These are phyloP conservation scores for Cytospora chrysosperma DNA, from an alignment of 2,329 filamentous ascomycete species.

Conservation along the genomic window DNA sequence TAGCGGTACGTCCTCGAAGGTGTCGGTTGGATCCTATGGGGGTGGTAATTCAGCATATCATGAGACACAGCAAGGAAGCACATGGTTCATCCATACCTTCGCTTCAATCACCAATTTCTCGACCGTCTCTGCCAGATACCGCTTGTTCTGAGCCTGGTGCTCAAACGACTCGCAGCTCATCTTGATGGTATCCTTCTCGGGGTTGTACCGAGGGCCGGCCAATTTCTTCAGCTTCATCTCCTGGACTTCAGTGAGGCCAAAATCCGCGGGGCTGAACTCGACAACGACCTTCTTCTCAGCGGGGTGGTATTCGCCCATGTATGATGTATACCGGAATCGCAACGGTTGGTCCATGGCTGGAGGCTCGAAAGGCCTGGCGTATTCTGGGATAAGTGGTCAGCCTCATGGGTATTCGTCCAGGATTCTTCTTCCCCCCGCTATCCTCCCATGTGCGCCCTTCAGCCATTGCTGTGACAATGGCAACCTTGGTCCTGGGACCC, in stretches of 20 bases:
- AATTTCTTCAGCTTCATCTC: slow-evolving; percentile 83
- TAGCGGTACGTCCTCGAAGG: slow-evolving; percentile 84
- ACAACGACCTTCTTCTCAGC: slow-evolving; percentile 92
- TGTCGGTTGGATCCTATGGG: slow-evolving; percentile 69
- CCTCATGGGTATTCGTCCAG: neutral
- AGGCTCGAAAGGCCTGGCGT: slow-evolving; percentile 76
- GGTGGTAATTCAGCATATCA: slow-evolving; percentile 2
- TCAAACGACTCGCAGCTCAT: slow-evolving; percentile 90
- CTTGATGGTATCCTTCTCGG: slow-evolving; percentile 73
- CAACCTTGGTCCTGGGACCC: neutral
- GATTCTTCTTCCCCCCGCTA: neutral
- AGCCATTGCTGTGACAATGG: neutral
- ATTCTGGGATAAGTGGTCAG: slow-evolving; percentile 58
- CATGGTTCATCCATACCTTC: slow-evolving; percentile 47
- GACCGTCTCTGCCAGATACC: slow-evolving; percentile 81
- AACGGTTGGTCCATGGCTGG: slow-evolving; percentile 69
- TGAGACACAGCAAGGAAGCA: no score
- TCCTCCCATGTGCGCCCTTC: neutral
- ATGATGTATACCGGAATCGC: slow-evolving; percentile 94
- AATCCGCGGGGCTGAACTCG: slow-evolving; percentile 75
- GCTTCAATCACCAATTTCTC: slow-evolving; percentile 71
- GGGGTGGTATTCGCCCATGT: slow-evolving; percentile 91
- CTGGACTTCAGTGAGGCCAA: slow-evolving; percentile 68
- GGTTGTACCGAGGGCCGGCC: slow-evolving; percentile 82
- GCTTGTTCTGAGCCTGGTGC: slow-evolving; percentile 93